Percentiles rank a stretch among this genome's conserved stretches.
These are phyloP conservation scores for Mortierella polycephala DNA, from an alignment of 371 early-diverging fungal species.

Conservation along the genomic window DNA sequence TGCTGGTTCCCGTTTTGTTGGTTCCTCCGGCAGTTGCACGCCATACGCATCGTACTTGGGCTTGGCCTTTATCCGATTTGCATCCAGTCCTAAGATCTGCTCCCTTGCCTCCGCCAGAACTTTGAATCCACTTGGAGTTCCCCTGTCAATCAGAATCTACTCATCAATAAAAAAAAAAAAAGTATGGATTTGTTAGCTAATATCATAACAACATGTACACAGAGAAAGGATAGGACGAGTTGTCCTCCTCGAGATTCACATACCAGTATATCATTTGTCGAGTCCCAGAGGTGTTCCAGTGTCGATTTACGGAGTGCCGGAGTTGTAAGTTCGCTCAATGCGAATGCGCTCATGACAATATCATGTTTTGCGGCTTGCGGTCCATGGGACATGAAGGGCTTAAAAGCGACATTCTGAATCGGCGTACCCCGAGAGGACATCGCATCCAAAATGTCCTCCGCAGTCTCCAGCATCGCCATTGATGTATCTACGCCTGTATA, in stretches of 20 bases:
- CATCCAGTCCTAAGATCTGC: conserved; percentile 66
- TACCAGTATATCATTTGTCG: conserved; percentile 82
- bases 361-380: conserved; percentile 65
- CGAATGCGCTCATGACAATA: conserved; percentile 80
- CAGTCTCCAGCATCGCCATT: conserved; percentile 81
- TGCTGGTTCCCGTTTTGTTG: conserved; percentile 23
- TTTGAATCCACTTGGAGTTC: conserved; percentile 83
- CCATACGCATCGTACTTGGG: conserved; percentile 43
- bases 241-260: neutral
- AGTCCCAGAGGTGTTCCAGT: conserved; percentile 80
- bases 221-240: neutral
- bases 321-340: conserved; percentile 79
- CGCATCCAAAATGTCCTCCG: conserved; percentile 58
- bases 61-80: conserved; percentile 17
- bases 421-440: conserved; percentile 21
- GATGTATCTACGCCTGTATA: conserved; percentile 83
- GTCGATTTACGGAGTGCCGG: conserved; percentile 72
- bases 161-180: neutral
- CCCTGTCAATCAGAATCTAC: conserved; percentile 86
- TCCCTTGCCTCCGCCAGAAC: conserved; percentile 79
- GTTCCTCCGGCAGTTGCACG: conserved; percentile 22
- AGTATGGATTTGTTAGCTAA: neutral
- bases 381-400: conserved; percentile 71
- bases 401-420: conserved; percentile 62
- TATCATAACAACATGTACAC: too few species aligned